phyloP scores from a whole-genome alignment of 495 filamentous ascomycete species.

The Eremomyces bilateralis region DNA sequence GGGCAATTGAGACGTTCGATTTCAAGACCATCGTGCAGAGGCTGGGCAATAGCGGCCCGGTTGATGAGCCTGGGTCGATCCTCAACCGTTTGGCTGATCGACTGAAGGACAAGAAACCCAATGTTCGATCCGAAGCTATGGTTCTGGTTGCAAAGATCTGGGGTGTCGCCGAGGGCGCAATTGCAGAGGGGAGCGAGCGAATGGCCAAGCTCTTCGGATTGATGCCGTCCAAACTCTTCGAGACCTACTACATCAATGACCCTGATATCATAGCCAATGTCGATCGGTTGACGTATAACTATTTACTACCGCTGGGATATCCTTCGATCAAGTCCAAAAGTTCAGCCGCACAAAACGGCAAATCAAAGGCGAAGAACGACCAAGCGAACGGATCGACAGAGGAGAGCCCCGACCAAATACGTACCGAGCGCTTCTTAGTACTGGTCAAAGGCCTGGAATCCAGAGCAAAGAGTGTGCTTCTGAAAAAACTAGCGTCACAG shows the following conservation, averaged over 20 bases:
- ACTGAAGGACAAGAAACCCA: slow-evolving; percentile 64
- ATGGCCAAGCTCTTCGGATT: slow-evolving; percentile 49
- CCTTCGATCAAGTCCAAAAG: slow-evolving; percentile 57
- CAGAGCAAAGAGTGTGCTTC: slow-evolving; percentile 67
- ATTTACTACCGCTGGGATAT: slow-evolving; percentile 63
- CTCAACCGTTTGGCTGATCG: slow-evolving; percentile 67
- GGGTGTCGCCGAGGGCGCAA: slow-evolving; percentile 74
- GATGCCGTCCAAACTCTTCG: slow-evolving; percentile 69
- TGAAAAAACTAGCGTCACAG: slow-evolving; percentile 44
- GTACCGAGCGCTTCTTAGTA: slow-evolving; percentile 66
- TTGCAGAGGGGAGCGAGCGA: slow-evolving; percentile 59
- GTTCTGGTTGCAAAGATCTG: slow-evolving; percentile 63
- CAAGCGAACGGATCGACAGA: slow-evolving; percentile 23
- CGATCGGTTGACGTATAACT: slow-evolving; percentile 71
- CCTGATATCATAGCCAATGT: slow-evolving; percentile 61
- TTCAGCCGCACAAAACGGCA: slow-evolving; percentile 25
- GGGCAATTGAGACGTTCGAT: slow-evolving; percentile 53
- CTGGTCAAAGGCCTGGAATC: slow-evolving; percentile 57
- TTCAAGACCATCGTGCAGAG: slow-evolving; percentile 62
- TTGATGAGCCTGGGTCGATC: slow-evolving; percentile 44
- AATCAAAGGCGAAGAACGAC: slow-evolving; percentile 27
- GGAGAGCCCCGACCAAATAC: slow-evolving; percentile 58
- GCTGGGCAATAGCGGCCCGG: slow-evolving; percentile 49
- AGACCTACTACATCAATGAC: slow-evolving; percentile 80
- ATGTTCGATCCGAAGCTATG: slow-evolving; percentile 71